These are phyloP conservation scores for Diutina pseudorugosa DNA, from an alignment of 1,139 yeast species.

Conservation along the genomic window DNA sequence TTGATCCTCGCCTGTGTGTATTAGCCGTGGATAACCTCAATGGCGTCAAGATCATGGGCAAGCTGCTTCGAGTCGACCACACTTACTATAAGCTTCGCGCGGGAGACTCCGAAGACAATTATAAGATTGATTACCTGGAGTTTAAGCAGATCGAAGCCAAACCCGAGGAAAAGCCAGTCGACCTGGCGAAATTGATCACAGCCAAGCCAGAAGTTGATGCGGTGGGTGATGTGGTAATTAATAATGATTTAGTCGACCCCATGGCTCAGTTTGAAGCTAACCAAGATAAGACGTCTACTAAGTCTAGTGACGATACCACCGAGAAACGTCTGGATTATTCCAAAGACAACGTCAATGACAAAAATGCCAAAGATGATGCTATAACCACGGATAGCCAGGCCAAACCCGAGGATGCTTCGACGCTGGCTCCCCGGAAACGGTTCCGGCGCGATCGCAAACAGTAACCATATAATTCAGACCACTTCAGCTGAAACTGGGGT, in stretches of 20 bases:
- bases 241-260: slow-evolving; percentile 12
- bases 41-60: slow-evolving; percentile 53
- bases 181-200: slow-evolving; percentile 6
- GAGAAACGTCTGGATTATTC: background rate
- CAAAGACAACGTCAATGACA: background rate
- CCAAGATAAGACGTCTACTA: background rate
- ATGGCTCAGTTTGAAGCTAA: slow-evolving; percentile 8
- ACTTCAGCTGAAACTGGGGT: background rate
- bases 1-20: slow-evolving; percentile 68
- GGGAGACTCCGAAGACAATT: slow-evolving; percentile 37
- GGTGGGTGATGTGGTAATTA: slow-evolving; percentile 1
- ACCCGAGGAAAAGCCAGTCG: slow-evolving; percentile 6
- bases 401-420: background rate
- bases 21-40: slow-evolving; percentile 84
- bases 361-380: too few relatives aligned
- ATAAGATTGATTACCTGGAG: slow-evolving; percentile 19
- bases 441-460: background rate
- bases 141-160: slow-evolving; percentile 7
- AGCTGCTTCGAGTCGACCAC: slow-evolving; percentile 62
- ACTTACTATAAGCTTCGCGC: slow-evolving; percentile 48
- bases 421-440: background rate
- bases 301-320: background rate
- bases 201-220: background rate
- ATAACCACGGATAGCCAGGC: background rate
- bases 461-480: background rate